Percentiles rank a stretch among this genome's conserved stretches.
Evolutionary conservation across 2,329 filamentous ascomycete genomes (phyloP).

Genomic region (Lasiodiplodia gonubiensis): DNA sequence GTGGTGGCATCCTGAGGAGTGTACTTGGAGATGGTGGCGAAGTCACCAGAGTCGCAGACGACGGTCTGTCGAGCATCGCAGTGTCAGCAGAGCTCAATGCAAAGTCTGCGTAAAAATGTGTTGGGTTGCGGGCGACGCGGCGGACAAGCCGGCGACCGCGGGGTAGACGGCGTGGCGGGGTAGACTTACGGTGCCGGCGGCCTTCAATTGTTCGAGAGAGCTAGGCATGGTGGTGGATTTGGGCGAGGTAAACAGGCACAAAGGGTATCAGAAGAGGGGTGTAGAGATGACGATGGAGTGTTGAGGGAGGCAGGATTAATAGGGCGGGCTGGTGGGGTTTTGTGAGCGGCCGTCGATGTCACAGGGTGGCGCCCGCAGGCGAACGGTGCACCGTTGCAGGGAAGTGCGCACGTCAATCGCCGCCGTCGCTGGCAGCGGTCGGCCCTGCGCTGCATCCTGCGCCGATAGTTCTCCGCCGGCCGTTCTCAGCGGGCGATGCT

Average conservation of each 20-base stretch:
- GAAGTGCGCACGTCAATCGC: conserved; percentile 26
- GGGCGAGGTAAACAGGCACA: background rate
- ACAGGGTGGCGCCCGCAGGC: conserved; percentile 22
- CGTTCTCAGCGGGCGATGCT: background rate
- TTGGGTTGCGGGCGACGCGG: conserved; percentile 24
- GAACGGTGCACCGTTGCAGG: conserved; percentile 22
- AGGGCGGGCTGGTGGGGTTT: conserved; percentile 28
- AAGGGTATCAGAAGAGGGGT: conserved; percentile 16
- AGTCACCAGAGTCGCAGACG: conserved; percentile 92
- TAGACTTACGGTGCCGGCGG: conserved; percentile 86
- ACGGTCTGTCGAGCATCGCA: conserved; percentile 67
- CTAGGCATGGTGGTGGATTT: conserved; percentile 68
- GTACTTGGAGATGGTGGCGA: conserved; percentile 94
- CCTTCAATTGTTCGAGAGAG: conserved; percentile 96
- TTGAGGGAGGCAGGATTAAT: conserved; percentile 19
- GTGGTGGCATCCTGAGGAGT: conserved; percentile 99
- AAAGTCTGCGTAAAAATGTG: conserved; percentile 13
- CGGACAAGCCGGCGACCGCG: conserved; percentile 26
- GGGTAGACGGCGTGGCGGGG: conserved; percentile 35
- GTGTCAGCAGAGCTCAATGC: conserved; percentile 29
- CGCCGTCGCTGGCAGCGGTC: conserved; percentile 12
- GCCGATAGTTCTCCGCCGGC: conserved; percentile 24
- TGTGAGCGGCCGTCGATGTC: conserved; percentile 25
- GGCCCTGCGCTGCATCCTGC: background rate
- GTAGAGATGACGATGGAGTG: conserved; percentile 13